A percentile compares a stretch with the other conserved stretches of the same genome.
These are phyloP conservation scores for Coemansia sp. DNA, from an alignment of 192 early-diverging fungal genomes.

Conservation along the genomic window DNA sequence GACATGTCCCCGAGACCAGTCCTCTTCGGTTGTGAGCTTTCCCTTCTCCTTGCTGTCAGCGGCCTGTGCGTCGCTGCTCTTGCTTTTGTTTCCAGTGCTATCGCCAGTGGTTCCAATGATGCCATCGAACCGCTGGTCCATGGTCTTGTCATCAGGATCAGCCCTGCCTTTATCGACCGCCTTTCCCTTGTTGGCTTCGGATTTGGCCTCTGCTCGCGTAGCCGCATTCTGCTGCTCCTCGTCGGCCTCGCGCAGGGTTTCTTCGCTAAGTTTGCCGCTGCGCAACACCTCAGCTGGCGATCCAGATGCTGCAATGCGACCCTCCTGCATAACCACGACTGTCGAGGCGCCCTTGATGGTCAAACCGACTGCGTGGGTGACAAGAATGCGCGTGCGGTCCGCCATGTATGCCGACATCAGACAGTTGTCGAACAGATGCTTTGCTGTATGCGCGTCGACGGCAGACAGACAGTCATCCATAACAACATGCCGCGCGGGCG, in stretches of 20 bases:
- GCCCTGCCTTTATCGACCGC: conserved; percentile 24
- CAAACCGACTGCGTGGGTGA: conserved; percentile 85
- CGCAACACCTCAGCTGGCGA: conserved; percentile 43
- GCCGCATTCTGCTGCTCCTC: conserved; percentile 40
- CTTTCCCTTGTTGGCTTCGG: conserved; percentile 26
- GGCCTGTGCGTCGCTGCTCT: conserved; percentile 35
- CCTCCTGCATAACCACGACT: conserved; percentile 71
- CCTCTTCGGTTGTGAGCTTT: conserved; percentile 81
- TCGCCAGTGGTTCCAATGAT: background rate
- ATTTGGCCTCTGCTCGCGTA: conserved; percentile 15
- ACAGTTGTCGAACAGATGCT: conserved; percentile 79
- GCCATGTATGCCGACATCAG: conserved; percentile 67
- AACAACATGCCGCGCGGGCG: conserved; percentile 66
- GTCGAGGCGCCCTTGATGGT: conserved; percentile 58
- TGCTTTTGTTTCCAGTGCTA: conserved; percentile 56
- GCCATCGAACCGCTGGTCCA: conserved; percentile 34
- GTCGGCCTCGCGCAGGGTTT: conserved; percentile 25
- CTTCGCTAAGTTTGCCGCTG: conserved; percentile 41
- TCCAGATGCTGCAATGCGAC: conserved; percentile 61
- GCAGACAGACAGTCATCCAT: conserved; percentile 94
- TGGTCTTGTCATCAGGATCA: conserved; percentile 11
- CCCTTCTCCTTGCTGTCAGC: conserved; percentile 23
- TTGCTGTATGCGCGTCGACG: conserved; percentile 94
- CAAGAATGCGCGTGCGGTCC: conserved; percentile 83
- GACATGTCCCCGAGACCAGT: conserved; percentile 78